Percentiles rank a stretch among this genome's conserved stretches.
These are phyloP conservation scores for Vitis labrusca DNA, from an alignment of 164 flowering plant genomes.

Conservation along the genomic window DNA sequence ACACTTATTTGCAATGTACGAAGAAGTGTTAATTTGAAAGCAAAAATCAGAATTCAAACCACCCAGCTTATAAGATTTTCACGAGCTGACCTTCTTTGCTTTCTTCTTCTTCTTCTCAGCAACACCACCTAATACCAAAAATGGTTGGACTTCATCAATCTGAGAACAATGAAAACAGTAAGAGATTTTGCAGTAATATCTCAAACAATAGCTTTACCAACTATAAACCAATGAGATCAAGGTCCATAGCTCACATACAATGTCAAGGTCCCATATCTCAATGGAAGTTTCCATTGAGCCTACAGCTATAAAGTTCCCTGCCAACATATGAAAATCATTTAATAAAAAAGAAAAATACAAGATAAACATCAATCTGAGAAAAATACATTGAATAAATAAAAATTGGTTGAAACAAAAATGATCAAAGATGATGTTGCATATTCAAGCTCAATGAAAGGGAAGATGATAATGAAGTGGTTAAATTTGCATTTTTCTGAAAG, in stretches of 20 bases:
- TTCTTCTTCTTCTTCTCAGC: constrained; percentile 52
- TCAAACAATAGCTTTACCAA: background rate
- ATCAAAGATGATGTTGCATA: too few relatives aligned
- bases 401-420: too few relatives aligned
- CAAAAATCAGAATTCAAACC: background rate
- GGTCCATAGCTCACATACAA: constrained; percentile 45
- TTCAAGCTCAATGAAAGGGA: too few relatives aligned
- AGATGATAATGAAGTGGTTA: too few relatives aligned
- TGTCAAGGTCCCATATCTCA: constrained; percentile 97
- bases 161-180: constrained; percentile 21
- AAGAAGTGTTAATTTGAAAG: too few relatives aligned
- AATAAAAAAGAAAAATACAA: background rate
- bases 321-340: constrained; percentile 4
- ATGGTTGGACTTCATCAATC: constrained; percentile 88
- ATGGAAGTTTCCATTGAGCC: constrained; percentile 95
- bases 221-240: background rate
- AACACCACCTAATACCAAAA: constrained; percentile 64
- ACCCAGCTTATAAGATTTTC: background rate
- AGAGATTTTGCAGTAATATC: background rate
- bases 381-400: too few relatives aligned
- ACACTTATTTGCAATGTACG: background rate
- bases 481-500: too few relatives aligned
- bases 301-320: constrained; percentile 74
- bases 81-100: constrained; percentile 55
- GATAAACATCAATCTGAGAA: background rate